These are phyloP conservation scores for Ploettnerulaceae sp. DNA, from an alignment of 2,329 filamentous ascomycete genomes.

Conservation along the genomic window DNA sequence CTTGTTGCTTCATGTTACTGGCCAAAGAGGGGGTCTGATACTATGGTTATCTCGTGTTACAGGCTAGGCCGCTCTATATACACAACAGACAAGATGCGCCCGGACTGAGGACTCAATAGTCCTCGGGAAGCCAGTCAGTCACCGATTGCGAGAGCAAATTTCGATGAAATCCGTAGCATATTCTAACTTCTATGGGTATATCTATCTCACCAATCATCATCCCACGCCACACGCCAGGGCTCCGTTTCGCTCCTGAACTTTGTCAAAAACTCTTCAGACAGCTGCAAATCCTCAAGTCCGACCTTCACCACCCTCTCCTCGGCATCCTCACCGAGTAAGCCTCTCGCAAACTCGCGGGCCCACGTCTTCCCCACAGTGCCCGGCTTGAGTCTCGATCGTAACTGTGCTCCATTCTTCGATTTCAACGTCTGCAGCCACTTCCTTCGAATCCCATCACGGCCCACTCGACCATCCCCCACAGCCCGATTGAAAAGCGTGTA, in stretches of 20 bases:
- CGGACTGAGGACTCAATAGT: no score
- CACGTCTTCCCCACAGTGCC: constrained; percentile 17
- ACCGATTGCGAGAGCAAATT: no score
- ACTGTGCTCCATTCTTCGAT: not conserved
- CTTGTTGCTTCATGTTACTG: no score
- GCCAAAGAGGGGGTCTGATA: no score
- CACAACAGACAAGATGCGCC: no score
- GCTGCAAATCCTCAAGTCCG: constrained; percentile 10
- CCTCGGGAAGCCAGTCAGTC: no score
- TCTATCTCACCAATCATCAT: no score
- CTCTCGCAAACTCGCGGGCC: constrained; percentile 21
- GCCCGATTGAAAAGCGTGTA: not conserved
- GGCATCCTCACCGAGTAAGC: constrained; percentile 14
- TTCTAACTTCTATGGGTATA: no score
- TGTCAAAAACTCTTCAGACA: constrained; percentile 1
- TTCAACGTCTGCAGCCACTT: constrained; percentile 8
- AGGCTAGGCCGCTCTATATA: no score
- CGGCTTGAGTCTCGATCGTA: constrained; percentile 12
- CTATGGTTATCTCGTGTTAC: no score
- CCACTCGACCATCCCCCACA: not conserved
- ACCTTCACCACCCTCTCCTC: constrained; percentile 13
- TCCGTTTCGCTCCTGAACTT: constrained; percentile 4
- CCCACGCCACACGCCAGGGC: constrained; percentile 2
- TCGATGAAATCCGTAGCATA: no score
- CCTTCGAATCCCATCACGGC: not conserved